Percentiles rank a stretch among this genome's conserved stretches.
Evolutionary conservation across 495 filamentous ascomycete species (phyloP).

Genomic region (Beverwykella pulmonaria): DNA sequence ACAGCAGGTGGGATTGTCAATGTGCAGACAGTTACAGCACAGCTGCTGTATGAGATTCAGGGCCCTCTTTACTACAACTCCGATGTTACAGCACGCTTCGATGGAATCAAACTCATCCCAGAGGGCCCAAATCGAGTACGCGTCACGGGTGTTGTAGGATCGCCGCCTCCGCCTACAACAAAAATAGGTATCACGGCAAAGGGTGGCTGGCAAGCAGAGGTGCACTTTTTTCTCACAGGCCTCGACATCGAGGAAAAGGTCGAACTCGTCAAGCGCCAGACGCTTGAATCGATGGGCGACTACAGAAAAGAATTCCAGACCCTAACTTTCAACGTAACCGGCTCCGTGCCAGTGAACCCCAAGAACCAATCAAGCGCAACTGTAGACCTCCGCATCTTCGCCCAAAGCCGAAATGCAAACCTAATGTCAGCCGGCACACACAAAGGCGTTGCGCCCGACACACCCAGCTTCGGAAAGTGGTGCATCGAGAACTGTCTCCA

Average conservation of each 20-base stretch:
- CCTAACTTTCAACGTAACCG: slow-evolving; percentile 38
- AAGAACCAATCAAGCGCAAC: slow-evolving; percentile 41
- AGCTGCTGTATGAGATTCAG: slow-evolving; percentile 60
- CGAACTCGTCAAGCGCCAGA: slow-evolving; percentile 49
- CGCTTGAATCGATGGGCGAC: slow-evolving; percentile 34
- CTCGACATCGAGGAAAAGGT: slow-evolving; percentile 52
- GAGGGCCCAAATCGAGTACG: slow-evolving; percentile 49
- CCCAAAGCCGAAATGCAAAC: slow-evolving; percentile 38
- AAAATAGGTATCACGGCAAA: slow-evolving; percentile 53
- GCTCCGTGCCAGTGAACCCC: slow-evolving; percentile 40
- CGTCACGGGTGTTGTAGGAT: slow-evolving; percentile 49
- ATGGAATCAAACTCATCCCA: slow-evolving; percentile 51
- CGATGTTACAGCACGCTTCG: slow-evolving; percentile 55
- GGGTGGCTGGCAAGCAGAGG: slow-evolving; percentile 51
- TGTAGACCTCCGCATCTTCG: slow-evolving; percentile 42
- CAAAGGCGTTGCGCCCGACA: slow-evolving; percentile 26
- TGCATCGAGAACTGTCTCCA: slow-evolving; percentile 39
- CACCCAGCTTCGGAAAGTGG: slow-evolving; percentile 41
- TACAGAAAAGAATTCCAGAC: slow-evolving; percentile 34
- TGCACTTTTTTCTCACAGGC: slow-evolving; percentile 45
- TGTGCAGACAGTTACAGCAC: slow-evolving; percentile 55
- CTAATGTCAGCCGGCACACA: slow-evolving; percentile 16
- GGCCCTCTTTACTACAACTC: slow-evolving; percentile 57
- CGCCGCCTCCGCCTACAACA: slow-evolving; percentile 53
- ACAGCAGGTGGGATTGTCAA: slow-evolving; percentile 33